Percentiles rank a stretch among this genome's conserved stretches.
Evolutionary conservation across 108 stramenopile species (phyloP).

Genomic region (Nitzschia inconspicua): DNA sequence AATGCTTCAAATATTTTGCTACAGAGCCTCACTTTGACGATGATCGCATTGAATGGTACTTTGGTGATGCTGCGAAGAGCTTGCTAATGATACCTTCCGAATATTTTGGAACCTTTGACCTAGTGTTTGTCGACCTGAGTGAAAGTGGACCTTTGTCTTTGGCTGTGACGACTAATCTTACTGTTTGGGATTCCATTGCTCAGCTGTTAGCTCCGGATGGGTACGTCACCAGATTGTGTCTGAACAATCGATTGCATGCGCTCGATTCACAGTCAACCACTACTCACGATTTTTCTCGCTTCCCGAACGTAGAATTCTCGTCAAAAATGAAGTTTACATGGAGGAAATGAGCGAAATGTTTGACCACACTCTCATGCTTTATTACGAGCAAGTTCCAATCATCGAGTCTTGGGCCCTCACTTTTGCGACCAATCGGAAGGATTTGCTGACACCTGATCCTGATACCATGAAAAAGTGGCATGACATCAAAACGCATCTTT

Average conservation of each 20-base stretch:
- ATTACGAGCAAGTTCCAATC: conserved; percentile 57
- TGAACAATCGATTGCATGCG: no score
- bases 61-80: conserved; percentile 67
- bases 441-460: no score
- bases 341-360: conserved; percentile 51
- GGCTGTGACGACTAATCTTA: conserved; percentile 17
- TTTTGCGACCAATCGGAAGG: no score
- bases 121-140: conserved; percentile 60
- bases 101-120: conserved; percentile 70
- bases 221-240: no score
- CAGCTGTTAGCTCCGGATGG: conserved; percentile 27
- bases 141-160: conserved; percentile 56
- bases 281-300: no score
- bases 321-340: conserved; percentile 45
- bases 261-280: no score
- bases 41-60: conserved; percentile 78
- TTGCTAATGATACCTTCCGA: conserved; percentile 62
- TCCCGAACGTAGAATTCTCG: no score
- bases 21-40: conserved; percentile 80
- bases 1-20: conserved; percentile 66
- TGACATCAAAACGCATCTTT: not conserved
- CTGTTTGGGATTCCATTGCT: conserved; percentile 2
- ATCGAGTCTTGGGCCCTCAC: no score
- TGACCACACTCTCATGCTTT: conserved; percentile 38
- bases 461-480: no score